Conservation (phyloP, 176 grass and related monocot species). For the Oryza brachyantha region DNA sequence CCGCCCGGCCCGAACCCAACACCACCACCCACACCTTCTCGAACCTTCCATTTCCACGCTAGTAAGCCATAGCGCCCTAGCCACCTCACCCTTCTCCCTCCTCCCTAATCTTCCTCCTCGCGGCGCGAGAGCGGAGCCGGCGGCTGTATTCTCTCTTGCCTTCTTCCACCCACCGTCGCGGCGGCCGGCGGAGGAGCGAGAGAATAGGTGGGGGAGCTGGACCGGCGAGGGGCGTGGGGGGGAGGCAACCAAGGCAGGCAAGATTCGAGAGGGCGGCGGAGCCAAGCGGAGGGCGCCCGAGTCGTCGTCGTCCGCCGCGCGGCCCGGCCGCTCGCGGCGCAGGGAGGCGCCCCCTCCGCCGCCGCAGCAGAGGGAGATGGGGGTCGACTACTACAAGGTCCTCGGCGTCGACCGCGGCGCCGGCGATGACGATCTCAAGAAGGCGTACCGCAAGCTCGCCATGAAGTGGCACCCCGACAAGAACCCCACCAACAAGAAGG, state of each 20-base stretch:
- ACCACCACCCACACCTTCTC: conserved; percentile 4
- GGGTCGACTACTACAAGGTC: conserved; percentile 89
- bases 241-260: conserved; percentile 6
- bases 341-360: conserved; percentile 13
- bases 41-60: conserved; percentile 38
- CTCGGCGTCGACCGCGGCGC: conserved; percentile 69
- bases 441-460: conserved; percentile 84
- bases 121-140: neutral
- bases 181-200: neutral
- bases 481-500: conserved; percentile 87
- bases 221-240: neutral
- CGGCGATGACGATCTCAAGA: conserved; percentile 83
- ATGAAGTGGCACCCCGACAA: conserved; percentile 99
- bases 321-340: conserved; percentile 12
- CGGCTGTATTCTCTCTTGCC: neutral
- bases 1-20: neutral
- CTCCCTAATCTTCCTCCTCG: neutral
- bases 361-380: conserved; percentile 45
- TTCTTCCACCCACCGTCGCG: neutral
- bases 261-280: conserved; percentile 53
- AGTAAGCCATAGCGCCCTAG: neutral
- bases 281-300: conserved; percentile 32
- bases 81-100: no score
- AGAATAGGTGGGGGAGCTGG: neutral
- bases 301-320: conserved; percentile 22